These are phyloP conservation scores for Fusarium sp. DNA, from an alignment of 2,329 filamentous ascomycete species.

Conservation along the genomic window DNA sequence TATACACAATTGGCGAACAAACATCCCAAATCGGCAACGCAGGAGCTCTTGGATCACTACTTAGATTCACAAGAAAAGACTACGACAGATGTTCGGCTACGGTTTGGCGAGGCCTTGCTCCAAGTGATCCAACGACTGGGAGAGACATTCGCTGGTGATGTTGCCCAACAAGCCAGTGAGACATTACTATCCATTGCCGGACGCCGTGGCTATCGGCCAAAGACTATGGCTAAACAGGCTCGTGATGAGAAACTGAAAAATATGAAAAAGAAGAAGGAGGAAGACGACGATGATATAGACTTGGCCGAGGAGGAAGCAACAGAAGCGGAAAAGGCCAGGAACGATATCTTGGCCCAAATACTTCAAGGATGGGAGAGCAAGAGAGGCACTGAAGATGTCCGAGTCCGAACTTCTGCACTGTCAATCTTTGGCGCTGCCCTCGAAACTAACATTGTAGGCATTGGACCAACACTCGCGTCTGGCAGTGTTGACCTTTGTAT, in stretches of 20 bases:
- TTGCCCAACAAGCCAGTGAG: conserved; percentile 66
- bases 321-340: conserved; percentile 60
- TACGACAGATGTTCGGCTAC: conserved; percentile 72
- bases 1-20: conserved; percentile 71
- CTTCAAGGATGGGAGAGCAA: conserved; percentile 77
- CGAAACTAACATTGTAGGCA: conserved; percentile 70
- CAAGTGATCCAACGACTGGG: conserved; percentile 74
- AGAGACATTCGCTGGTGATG: conserved; percentile 66
- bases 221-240: conserved; percentile 69
- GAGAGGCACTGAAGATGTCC: conserved; percentile 75
- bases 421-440: conserved; percentile 72
- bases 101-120: conserved; percentile 76
- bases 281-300: conserved; percentile 60
- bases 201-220: conserved; percentile 71
- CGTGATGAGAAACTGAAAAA: conserved; percentile 64
- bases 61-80: conserved; percentile 72
- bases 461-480: conserved; percentile 66
- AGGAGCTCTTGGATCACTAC: conserved; percentile 76
- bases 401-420: conserved; percentile 77
- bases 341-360: conserved; percentile 69
- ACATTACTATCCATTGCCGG: conserved; percentile 74
- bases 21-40: conserved; percentile 72
- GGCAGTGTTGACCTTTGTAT: conserved; percentile 73
- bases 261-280: conserved; percentile 62
- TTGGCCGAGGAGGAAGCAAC: conserved; percentile 64